phyloP scores from a whole-genome alignment of 164 flowering plant species.

The Brasenia schreberi region DNA sequence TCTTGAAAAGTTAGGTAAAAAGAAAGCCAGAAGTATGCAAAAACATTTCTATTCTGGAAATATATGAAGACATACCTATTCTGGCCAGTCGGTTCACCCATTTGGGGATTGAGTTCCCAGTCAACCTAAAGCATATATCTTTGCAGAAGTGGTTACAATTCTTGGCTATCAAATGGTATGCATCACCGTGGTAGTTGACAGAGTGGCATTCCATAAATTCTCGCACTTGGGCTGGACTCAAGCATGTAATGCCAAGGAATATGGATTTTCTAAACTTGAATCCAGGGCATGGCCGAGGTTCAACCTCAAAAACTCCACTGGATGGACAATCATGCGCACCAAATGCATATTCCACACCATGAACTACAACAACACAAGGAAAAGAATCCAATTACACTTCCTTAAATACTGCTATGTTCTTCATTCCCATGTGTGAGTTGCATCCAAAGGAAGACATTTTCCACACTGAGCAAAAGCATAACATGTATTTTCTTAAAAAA shows the following conservation, averaged over 20 bases:
- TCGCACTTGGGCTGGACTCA: constrained; percentile 66
- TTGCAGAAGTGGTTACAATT: constrained; percentile 97
- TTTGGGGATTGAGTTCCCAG: constrained; percentile 74
- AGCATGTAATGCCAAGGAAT: constrained; percentile 69
- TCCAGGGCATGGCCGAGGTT: constrained; percentile 95
- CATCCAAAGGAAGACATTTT: too few species aligned
- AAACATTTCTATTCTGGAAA: too few species aligned
- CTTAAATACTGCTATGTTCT: too few species aligned
- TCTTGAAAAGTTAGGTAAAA: too few species aligned
- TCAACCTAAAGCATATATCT: constrained; percentile 75
- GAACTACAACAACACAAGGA: constrained; percentile 35
- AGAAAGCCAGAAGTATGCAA: too few species aligned
- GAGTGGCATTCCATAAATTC: constrained; percentile 80
- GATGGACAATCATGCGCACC: constrained; percentile 93
- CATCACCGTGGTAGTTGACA: constrained; percentile 70
- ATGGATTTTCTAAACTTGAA: constrained; percentile 90
- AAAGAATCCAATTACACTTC: too few species aligned
- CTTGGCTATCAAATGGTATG: constrained; percentile 85
- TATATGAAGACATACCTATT: constrained; percentile 40
- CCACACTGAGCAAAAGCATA: too few species aligned
- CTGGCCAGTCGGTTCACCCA: constrained; percentile 97
- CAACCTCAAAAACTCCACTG: constrained; percentile 96
- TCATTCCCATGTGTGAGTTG: too few species aligned
- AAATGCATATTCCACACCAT: constrained; percentile 96
- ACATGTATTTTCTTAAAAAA: too few species aligned